Conservation (phyloP, 2,329 filamentous ascomycete genomes). For the Diplocarpon mali region DNA sequence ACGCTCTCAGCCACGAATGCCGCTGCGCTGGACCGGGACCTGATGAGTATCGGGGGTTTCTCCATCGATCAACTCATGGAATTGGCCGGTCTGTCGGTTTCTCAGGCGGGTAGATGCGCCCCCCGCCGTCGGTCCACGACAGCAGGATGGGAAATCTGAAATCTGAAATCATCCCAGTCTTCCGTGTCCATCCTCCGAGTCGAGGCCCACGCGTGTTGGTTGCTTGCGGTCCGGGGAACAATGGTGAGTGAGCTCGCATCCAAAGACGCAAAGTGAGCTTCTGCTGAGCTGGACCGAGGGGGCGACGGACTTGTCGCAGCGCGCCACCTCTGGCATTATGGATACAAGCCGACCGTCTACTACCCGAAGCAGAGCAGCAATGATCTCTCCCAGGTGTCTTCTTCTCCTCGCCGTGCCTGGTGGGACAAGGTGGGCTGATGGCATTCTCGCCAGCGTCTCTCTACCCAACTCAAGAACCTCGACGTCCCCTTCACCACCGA, state of each 20-base stretch:
- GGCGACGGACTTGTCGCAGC: slow-evolving; percentile 93
- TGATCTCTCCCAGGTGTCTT: slow-evolving; percentile 67
- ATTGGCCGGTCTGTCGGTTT: slow-evolving; percentile 80
- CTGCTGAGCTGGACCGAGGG: slow-evolving; percentile 36
- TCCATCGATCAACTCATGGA: slow-evolving; percentile 64
- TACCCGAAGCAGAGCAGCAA: slow-evolving; percentile 89
- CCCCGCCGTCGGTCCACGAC: neutral
- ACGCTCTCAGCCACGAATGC: slow-evolving; percentile 82
- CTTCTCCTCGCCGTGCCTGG: neutral
- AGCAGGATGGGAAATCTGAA: neutral
- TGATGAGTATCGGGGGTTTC: slow-evolving; percentile 83
- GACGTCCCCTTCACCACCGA: slow-evolving; percentile 75
- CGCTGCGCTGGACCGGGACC: slow-evolving; percentile 78
- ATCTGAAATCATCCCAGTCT: slow-evolving; percentile 44
- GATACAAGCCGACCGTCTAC: slow-evolving; percentile 80
- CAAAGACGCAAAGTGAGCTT: neutral
- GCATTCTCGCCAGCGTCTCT: slow-evolving; percentile 49
- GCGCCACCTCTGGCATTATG: slow-evolving; percentile 82
- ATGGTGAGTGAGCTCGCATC: slow-evolving; percentile 41
- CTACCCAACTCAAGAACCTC: slow-evolving; percentile 75
- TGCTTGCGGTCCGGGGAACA: slow-evolving; percentile 79
- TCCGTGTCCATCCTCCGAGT: slow-evolving; percentile 65
- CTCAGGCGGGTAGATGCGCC: slow-evolving; percentile 60
- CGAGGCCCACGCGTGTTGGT: slow-evolving; percentile 67
- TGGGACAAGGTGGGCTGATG: neutral